Evolutionary conservation across 805 yeast genomes (phyloP), one percentile per base, ranked within the genome.

Genomic region (Candida berthetii): DNA sequence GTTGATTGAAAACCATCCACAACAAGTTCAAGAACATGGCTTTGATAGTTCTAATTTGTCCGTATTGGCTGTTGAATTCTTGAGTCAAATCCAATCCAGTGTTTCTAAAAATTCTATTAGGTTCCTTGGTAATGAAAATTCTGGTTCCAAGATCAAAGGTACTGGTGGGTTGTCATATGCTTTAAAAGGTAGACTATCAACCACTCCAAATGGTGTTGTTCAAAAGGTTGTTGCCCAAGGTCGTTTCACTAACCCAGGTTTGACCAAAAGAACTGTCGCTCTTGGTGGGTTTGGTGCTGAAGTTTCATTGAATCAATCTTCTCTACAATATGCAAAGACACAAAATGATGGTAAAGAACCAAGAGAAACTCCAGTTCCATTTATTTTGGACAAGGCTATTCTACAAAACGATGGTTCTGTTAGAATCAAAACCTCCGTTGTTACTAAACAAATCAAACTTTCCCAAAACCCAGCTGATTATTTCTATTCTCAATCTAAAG

Each of bases 141-240:
- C 40, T n/a, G 29, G 37, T 22, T 39, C 35, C 38, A 37, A 35
- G 22, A 58, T 77, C 36, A 72, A 81, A 41, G 95, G 89, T 27
- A 76, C 85, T 7, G 95, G 84, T 24, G 96, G 96, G 7, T 69
- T 86, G 45, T 74, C 86, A 2, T 87, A 85, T 53, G 69, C 68
- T 32, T 72, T 83, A 46, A 73, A 71, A 43, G 95, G 95, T 7
- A 74, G 87, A 57, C 64, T 87, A 31, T 57, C 66, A 43, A 83
- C 78, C 57, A 69, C 84, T 4, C 93, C 95, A 18, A 77, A 81
- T 52, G 95, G 96, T 38, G 62, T 78, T 19, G 65, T 72, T 37
- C 60, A 64, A 11, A 74, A 72, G 22, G 65, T 65, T 40, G 68
- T 82, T 34, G 78, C 76, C 16, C 85, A 89, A 14, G 95, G 91